Conservation (phyloP, 2,329 filamentous ascomycete genomes). For the Herpotrichia juniperi region DNA sequence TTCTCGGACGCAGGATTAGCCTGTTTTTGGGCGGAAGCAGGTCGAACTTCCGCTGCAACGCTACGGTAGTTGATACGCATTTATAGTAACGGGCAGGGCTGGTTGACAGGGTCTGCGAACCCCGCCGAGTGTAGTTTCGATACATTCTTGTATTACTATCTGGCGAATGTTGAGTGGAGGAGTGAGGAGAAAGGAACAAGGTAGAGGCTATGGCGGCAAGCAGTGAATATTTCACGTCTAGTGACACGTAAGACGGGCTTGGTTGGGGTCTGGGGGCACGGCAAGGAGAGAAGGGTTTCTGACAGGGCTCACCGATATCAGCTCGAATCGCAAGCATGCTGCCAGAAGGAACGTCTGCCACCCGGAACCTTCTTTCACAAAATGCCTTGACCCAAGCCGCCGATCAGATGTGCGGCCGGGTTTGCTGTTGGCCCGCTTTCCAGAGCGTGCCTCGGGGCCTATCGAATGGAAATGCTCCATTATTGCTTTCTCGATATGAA, state of each 20-base stretch:
- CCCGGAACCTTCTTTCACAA: constrained; percentile 1
- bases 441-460: not conserved
- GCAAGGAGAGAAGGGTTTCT: too few species aligned
- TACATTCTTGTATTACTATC: constrained; percentile 8
- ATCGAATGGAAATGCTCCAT: not conserved
- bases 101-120: not conserved
- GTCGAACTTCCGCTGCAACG: constrained; percentile 1
- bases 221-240: not conserved
- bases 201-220: constrained; percentile 17
- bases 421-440: not conserved
- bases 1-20: not conserved
- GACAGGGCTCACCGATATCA: not conserved
- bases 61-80: constrained; percentile 1
- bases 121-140: not conserved
- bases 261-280: not conserved
- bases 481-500: not conserved
- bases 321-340: not conserved
- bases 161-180: constrained; percentile 11
- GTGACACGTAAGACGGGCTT: not conserved
- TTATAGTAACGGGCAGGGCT: not conserved
- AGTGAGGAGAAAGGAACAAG: not conserved
- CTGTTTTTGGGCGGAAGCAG: constrained; percentile 2
- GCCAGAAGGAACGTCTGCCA: not conserved
- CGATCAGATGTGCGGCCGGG: constrained; percentile 2
- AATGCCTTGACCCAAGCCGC: not conserved